Evolutionary conservation across 78 protist genomes (phyloP).

Genomic region (Monosiga brevicollis): DNA sequence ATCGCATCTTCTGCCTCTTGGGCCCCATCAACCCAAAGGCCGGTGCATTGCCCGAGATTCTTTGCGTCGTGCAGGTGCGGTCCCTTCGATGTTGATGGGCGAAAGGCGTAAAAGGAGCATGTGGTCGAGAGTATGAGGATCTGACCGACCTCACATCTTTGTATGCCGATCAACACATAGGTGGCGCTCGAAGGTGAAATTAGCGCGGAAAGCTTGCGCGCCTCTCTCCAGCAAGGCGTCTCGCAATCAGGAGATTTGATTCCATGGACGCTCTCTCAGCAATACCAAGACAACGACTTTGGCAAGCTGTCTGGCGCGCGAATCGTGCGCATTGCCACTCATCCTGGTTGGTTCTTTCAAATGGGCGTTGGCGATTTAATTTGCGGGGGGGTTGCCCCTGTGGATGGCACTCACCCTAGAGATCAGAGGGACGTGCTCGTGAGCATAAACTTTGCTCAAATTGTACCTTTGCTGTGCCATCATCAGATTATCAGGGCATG

Average conservation of each 20-base stretch:
- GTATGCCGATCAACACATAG: too few species aligned
- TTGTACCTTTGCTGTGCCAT: not conserved
- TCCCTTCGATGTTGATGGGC: not conserved
- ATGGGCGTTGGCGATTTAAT: too few species aligned
- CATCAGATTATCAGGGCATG: slow-evolving; percentile 46
- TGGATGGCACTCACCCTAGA: too few species aligned
- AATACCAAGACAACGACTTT: slow-evolving; percentile 78
- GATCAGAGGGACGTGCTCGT: too few species aligned
- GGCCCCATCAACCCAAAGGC: slow-evolving; percentile 60
- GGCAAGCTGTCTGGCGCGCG: slow-evolving; percentile 91
- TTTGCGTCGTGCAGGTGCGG: slow-evolving; percentile 82
- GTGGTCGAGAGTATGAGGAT: not conserved
- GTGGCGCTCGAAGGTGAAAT: slow-evolving; percentile 87
- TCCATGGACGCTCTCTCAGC: slow-evolving; percentile 97
- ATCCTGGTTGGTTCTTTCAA: slow-evolving; percentile 74
- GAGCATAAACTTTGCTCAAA: not conserved
- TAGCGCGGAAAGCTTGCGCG: slow-evolving; percentile 37
- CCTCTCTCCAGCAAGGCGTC: slow-evolving; percentile 57
- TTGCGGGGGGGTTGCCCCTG: too few species aligned
- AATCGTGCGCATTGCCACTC: slow-evolving; percentile 94
- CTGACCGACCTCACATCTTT: too few species aligned
- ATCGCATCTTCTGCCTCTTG: slow-evolving; percentile 89
- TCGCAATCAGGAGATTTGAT: slow-evolving; percentile 92
- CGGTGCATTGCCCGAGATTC: slow-evolving; percentile 77
- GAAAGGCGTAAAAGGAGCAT: not conserved